phyloP scores from a whole-genome alignment of 2,329 filamentous ascomycete species.

The Leptographium procerum region DNA sequence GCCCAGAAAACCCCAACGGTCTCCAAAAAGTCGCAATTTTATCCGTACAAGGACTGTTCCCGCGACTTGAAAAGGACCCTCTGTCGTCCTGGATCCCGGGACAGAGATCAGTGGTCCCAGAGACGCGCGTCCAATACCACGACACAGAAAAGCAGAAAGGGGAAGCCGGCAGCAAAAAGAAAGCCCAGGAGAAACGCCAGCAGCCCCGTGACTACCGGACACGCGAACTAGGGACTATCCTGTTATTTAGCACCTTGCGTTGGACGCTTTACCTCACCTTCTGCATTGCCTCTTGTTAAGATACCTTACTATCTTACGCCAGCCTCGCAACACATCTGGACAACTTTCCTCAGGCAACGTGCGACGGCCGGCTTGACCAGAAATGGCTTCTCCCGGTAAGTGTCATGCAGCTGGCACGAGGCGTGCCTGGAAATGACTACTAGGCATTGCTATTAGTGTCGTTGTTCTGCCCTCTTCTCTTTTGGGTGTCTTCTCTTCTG shows the following conservation, averaged over 20 bases:
- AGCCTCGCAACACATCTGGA: background rate
- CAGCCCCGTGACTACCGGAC: background rate
- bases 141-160: background rate
- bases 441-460: background rate
- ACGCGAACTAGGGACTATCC: background rate
- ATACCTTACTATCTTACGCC: no score
- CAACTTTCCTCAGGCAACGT: no score
- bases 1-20: background rate
- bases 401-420: background rate
- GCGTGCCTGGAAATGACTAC: background rate
- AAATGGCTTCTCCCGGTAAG: background rate
- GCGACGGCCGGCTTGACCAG: background rate
- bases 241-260: background rate
- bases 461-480: background rate
- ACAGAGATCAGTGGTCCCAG: background rate
- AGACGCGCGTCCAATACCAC: background rate
- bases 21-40: background rate
- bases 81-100: background rate
- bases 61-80: background rate
- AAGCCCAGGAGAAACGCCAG: background rate
- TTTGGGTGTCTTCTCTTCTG: background rate
- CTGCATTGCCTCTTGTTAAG: no score
- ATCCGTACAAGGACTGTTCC: background rate
- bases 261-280: background rate
- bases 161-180: background rate